Percentiles rank a stretch among this genome's conserved stretches.
phyloP scores from a whole-genome alignment of 2,329 filamentous ascomycete species.

The Diaporthe helianthi region DNA sequence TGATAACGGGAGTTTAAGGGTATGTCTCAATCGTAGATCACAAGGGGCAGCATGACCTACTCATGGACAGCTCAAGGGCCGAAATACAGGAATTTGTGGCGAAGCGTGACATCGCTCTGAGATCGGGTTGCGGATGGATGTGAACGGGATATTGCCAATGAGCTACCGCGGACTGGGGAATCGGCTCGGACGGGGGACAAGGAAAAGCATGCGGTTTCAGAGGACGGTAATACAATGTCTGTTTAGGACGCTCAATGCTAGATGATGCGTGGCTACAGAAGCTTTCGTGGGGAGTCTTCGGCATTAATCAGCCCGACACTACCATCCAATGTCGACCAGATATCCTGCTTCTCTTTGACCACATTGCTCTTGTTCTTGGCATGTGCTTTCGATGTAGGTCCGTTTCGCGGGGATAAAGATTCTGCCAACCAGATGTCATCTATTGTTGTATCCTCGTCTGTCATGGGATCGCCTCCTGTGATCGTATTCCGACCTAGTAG shows the following conservation, averaged over 20 bases:
- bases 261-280: slow-evolving; percentile 33
- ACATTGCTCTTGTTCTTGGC: slow-evolving; percentile 38
- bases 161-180: neutral
- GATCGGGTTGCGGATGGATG: neutral
- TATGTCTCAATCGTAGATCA: neutral
- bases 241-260: slow-evolving; percentile 10
- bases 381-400: slow-evolving; percentile 36
- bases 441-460: slow-evolving; percentile 24
- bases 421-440: slow-evolving; percentile 49
- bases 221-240: slow-evolving; percentile 26
- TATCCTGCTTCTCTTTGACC: slow-evolving; percentile 46
- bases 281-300: slow-evolving; percentile 39
- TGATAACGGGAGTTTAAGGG: neutral
- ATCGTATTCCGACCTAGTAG: slow-evolving; percentile 51
- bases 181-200: neutral
- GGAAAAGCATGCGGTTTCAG: slow-evolving; percentile 38
- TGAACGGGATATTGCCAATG: neutral
- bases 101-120: neutral
- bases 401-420: slow-evolving; percentile 41
- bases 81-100: neutral
- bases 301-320: slow-evolving; percentile 59
- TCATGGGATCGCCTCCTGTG: slow-evolving; percentile 37
- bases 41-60: neutral
- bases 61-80: neutral
- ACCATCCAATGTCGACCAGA: slow-evolving; percentile 61